Evolutionary conservation across 768 basidiomycete genomes (phyloP).

Genomic region (Hygrophorus pudorinus): DNA sequence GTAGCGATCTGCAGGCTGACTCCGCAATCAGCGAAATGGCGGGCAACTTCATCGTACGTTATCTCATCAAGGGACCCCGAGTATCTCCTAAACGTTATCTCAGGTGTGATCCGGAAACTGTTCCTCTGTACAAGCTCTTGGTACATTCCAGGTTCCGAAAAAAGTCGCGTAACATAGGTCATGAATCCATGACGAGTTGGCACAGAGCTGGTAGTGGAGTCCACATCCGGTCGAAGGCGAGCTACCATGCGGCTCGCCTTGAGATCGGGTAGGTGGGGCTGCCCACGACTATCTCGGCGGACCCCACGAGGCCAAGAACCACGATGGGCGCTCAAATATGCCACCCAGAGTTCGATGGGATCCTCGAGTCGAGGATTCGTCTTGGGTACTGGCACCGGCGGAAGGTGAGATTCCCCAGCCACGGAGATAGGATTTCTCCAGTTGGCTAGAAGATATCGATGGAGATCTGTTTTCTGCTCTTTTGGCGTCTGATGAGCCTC

Average conservation of each 20-base stretch:
- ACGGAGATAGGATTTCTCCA: constrained; percentile 29
- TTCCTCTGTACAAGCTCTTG: constrained; percentile 25
- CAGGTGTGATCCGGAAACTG: constrained; percentile 24
- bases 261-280: constrained; percentile 31
- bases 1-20: constrained; percentile 25
- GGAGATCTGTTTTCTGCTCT: constrained; percentile 35
- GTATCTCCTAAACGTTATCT: constrained; percentile 21
- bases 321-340: constrained; percentile 32
- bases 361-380: constrained; percentile 39
- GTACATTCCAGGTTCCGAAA: constrained; percentile 31
- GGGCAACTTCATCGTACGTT: constrained; percentile 23
- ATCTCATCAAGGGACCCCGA: constrained; percentile 19
- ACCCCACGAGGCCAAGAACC: constrained; percentile 40
- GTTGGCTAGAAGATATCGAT: constrained; percentile 29
- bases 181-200: constrained; percentile 30
- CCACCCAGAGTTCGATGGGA: constrained; percentile 35
- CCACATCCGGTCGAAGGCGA: constrained; percentile 32
- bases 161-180: constrained; percentile 28
- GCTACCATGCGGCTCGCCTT: constrained; percentile 38
- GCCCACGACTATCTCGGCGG: constrained; percentile 26
- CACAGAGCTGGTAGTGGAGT: constrained; percentile 18
- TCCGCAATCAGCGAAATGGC: constrained; percentile 33
- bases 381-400: constrained; percentile 11
- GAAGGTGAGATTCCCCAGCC: constrained; percentile 6
- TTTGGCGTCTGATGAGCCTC: constrained; percentile 34